A percentile compares a stretch with the other conserved stretches of the same genome.
Evolutionary conservation across 2,329 filamentous ascomycete species (phyloP).

Genomic region (Epichloe aotearoae): DNA sequence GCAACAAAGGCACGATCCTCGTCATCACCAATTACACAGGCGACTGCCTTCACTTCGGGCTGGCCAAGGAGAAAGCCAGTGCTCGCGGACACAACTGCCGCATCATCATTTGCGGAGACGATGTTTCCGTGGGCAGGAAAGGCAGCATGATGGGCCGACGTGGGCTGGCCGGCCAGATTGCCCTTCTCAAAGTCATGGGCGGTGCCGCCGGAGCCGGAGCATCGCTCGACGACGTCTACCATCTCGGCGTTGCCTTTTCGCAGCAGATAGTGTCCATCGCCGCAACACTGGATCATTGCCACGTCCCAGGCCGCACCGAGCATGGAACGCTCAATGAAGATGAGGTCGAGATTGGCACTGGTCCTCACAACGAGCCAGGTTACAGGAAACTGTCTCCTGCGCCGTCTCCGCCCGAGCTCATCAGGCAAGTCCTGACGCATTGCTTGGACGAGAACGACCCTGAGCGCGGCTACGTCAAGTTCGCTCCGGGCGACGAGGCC

Average conservation of each 20-base stretch:
- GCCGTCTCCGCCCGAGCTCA: constrained; percentile 33
- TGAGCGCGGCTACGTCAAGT: constrained; percentile 35
- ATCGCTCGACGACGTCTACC: constrained; percentile 35
- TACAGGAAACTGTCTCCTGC: constrained; percentile 41
- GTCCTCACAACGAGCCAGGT: constrained; percentile 54
- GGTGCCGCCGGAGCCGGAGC: constrained; percentile 34
- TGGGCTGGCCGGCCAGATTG: constrained; percentile 48
- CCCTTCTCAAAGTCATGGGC: constrained; percentile 44
- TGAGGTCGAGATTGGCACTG: constrained; percentile 51
- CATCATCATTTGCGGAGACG: constrained; percentile 50
- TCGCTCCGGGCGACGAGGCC: constrained; percentile 32
- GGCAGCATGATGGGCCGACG: constrained; percentile 46
- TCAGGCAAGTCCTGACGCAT: constrained; percentile 45
- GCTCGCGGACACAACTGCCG: constrained; percentile 39
- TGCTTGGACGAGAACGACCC: constrained; percentile 44
- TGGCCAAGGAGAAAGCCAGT: constrained; percentile 44
- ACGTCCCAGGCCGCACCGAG: constrained; percentile 39
- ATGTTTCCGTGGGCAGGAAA: constrained; percentile 48
- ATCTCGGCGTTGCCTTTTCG: constrained; percentile 35
- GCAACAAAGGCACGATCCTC: constrained; percentile 40
- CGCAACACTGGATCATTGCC: constrained; percentile 47
- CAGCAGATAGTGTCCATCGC: constrained; percentile 42
- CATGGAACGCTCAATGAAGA: constrained; percentile 33
- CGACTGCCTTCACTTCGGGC: constrained; percentile 48
- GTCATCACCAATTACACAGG: constrained; percentile 54